A percentile compares a stretch with the other conserved stretches of the same genome.
Conservation (phyloP, 257 asterid genomes). For the Eucommia ulmoides region DNA sequence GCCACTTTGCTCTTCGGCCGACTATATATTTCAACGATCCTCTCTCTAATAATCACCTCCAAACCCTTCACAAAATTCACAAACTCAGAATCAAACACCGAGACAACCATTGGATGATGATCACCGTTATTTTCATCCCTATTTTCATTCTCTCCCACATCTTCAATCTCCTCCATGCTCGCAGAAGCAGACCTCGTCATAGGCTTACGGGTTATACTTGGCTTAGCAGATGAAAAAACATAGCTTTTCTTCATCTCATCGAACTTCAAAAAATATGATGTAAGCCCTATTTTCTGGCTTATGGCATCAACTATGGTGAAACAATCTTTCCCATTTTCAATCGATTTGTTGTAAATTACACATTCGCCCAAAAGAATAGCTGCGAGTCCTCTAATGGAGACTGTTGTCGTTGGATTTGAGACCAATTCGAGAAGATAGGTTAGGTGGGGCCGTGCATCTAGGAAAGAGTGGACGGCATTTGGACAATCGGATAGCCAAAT, state of each 20-base stretch:
- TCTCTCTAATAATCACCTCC: slow-evolving; percentile 63
- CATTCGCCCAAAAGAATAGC: slow-evolving; percentile 74
- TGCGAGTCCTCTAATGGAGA: slow-evolving; percentile 58
- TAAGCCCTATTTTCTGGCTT: slow-evolving; percentile 74
- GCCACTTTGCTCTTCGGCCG: slow-evolving; percentile 82
- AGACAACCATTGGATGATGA: slow-evolving; percentile 59
- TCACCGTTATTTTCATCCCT: slow-evolving; percentile 39
- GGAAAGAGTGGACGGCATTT: slow-evolving; percentile 74
- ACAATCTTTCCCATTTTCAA: slow-evolving; percentile 44
- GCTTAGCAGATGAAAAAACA: slow-evolving; percentile 58
- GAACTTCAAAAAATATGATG: slow-evolving; percentile 57
- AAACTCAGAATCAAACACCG: slow-evolving; percentile 63
- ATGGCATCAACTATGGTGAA: slow-evolving; percentile 61
- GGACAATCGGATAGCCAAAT: slow-evolving; percentile 81
- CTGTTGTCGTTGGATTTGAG: slow-evolving; percentile 45
- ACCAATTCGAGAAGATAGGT: slow-evolving; percentile 74
- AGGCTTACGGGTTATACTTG: slow-evolving; percentile 42
- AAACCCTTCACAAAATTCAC: slow-evolving; percentile 46
- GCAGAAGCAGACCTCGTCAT: slow-evolving; percentile 76
- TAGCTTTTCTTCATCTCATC: slow-evolving; percentile 72
- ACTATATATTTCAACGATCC: slow-evolving; percentile 60
- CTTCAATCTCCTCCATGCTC: slow-evolving; percentile 81
- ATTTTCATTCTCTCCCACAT: slow-evolving; percentile 51
- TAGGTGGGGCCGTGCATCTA: slow-evolving; percentile 79
- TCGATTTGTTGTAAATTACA: slow-evolving; percentile 43